Conservation (phyloP, 2,329 filamentous ascomycete genomes). For the Ceratocystis eucalypticola region DNA sequence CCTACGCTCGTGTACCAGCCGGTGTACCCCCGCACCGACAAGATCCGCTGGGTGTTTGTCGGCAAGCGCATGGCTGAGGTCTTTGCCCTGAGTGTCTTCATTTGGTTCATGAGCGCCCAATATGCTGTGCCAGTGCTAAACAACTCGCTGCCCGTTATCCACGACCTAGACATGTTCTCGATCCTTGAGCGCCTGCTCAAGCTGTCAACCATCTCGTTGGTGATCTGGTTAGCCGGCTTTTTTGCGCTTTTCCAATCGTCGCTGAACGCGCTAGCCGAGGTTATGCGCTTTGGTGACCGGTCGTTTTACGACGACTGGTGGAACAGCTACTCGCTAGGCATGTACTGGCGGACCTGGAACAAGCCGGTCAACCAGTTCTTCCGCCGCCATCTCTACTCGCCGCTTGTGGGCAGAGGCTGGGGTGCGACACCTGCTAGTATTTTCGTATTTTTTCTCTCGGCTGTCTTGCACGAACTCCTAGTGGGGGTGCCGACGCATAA, state of each 20-base stretch:
- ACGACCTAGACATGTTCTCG: constrained; percentile 61
- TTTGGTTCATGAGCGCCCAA: constrained; percentile 90
- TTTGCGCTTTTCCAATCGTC: constrained; percentile 91
- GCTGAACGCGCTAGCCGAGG: constrained; percentile 79
- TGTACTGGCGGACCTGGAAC: constrained; percentile 96
- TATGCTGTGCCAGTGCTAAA: constrained; percentile 81
- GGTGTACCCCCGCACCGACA: constrained; percentile 73
- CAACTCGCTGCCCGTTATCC: constrained; percentile 82
- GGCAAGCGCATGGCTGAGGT: constrained; percentile 69
- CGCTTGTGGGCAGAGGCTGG: constrained; percentile 74
- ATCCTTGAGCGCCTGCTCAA: constrained; percentile 88
- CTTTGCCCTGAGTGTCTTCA: constrained; percentile 66
- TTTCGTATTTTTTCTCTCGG: constrained; percentile 77
- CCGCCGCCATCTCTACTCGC: constrained; percentile 83
- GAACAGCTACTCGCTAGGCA: constrained; percentile 76
- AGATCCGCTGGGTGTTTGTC: constrained; percentile 79
- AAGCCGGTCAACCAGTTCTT: constrained; percentile 96
- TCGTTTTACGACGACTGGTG: constrained; percentile 98
- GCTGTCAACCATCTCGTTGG: constrained; percentile 82
- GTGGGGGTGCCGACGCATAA: constrained; percentile 94
- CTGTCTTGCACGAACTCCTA: constrained; percentile 77
- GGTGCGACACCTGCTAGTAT: constrained; percentile 56
- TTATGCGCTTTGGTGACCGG: constrained; percentile 80
- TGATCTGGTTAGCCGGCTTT: constrained; percentile 96
- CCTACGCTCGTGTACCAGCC: constrained; percentile 95